Percentiles rank a stretch among this genome's conserved stretches.
Conservation (phyloP, 352 stramenopile species). For the Globisporangium polare region DNA sequence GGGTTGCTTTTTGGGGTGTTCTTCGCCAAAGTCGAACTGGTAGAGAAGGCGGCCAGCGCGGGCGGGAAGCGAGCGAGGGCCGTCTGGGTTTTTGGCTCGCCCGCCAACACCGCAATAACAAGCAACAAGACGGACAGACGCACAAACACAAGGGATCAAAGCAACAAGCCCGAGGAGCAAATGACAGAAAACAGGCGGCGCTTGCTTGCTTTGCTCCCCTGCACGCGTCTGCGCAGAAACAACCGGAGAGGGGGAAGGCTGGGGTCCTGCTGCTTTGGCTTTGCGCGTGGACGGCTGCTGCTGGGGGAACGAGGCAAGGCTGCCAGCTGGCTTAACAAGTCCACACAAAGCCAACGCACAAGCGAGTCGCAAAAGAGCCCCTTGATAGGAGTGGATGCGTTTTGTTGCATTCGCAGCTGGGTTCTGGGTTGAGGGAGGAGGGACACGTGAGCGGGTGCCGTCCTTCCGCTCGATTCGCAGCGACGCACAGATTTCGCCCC, state of each 20-base stretch:
- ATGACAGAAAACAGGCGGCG: constrained; percentile 6
- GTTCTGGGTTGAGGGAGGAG: constrained; percentile 4
- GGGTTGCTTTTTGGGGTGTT: constrained; percentile 11
- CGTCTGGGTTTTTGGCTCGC: constrained; percentile 2
- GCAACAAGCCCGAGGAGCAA: constrained; percentile 2
- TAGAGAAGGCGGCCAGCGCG: background rate
- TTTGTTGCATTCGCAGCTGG: constrained; percentile 9
- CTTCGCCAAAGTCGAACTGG: constrained; percentile 29
- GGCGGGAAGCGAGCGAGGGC: background rate
- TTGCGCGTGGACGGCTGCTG: background rate
- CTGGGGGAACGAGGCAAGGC: background rate
- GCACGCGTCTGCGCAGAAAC: constrained; percentile 1
- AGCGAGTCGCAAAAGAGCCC: constrained; percentile 7
- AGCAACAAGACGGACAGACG: background rate
- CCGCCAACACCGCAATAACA: background rate
- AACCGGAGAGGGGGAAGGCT: background rate
- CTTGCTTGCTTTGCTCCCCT: background rate
- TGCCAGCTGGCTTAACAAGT: background rate
- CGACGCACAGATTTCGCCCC: background rate
- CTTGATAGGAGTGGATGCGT: constrained; percentile 4
- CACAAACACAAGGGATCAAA: constrained; percentile 5
- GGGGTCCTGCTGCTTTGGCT: background rate
- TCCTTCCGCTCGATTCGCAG: too few relatives aligned
- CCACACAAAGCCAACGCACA: too few relatives aligned
- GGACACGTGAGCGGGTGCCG: background rate